These are phyloP conservation scores for Mucor circinelloides DNA, from an alignment of 371 early-diverging fungal species.

Conservation along the genomic window DNA sequence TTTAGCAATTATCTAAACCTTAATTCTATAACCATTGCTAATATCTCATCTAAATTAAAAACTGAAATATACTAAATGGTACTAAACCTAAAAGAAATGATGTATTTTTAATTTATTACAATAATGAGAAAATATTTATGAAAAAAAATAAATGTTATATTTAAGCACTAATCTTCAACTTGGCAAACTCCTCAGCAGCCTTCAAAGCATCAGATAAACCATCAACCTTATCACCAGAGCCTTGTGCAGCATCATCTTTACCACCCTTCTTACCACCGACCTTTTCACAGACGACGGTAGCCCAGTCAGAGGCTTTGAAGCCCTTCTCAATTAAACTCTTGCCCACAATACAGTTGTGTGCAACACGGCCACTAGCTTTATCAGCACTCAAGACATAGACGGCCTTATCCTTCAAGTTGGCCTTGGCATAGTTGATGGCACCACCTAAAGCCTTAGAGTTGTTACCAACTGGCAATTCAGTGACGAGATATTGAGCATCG, in stretches of 20 bases:
- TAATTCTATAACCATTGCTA: not conserved
- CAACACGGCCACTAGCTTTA: constrained; percentile 66
- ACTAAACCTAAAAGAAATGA: not conserved
- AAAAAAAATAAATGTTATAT: not conserved
- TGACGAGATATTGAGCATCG: constrained; percentile 60
- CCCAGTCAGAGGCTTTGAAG: constrained; percentile 92
- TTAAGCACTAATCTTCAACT: constrained; percentile 56
- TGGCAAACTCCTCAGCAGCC: constrained; percentile 78
- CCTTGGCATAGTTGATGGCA: constrained; percentile 81
- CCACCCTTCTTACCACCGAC: constrained; percentile 94
- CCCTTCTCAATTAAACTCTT: constrained; percentile 67
- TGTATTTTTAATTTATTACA: not conserved
- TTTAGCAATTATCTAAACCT: not conserved
- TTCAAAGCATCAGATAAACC: constrained; percentile 75
- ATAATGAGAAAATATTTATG: not conserved
- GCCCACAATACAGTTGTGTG: constrained; percentile 85
- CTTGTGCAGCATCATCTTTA: constrained; percentile 86
- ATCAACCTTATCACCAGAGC: constrained; percentile 68
- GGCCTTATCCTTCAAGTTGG: constrained; percentile 76
- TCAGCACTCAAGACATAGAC: constrained; percentile 84
- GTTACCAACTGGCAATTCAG: constrained; percentile 67
- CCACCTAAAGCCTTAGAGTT: constrained; percentile 76
- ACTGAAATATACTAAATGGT: not conserved
- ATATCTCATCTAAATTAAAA: not conserved
- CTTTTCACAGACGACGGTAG: constrained; percentile 73